phyloP scores from a whole-genome alignment of 306 rosid species.

The Cicer cuneatum region DNA sequence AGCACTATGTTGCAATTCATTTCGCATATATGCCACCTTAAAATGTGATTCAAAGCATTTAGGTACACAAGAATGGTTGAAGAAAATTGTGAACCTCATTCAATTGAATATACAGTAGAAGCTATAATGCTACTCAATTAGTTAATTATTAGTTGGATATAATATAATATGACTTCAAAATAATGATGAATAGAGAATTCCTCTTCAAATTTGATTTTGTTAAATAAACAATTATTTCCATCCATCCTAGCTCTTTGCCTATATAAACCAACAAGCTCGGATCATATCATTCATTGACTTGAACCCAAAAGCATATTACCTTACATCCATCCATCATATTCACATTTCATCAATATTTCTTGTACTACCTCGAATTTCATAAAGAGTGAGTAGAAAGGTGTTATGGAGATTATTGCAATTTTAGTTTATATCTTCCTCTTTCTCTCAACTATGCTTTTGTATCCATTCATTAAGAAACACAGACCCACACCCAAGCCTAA shows the following conservation, averaged over 20 bases:
- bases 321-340: constrained; percentile 5
- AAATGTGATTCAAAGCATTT: constrained; percentile 41
- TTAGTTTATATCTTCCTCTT: constrained; percentile 47
- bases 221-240: background rate
- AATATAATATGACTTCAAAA: background rate
- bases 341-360: background rate
- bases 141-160: constrained; percentile 8
- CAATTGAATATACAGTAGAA: constrained; percentile 15
- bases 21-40: constrained; percentile 5
- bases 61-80: background rate
- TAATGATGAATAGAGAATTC: background rate
- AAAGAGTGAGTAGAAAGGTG: background rate
- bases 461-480: constrained; percentile 44
- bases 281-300: background rate
- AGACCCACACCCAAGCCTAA: constrained; percentile 51
- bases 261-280: background rate
- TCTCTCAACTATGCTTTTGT: constrained; percentile 44
- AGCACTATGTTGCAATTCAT: too few relatives aligned
- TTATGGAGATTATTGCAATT: constrained; percentile 62
- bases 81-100: constrained; percentile 37
- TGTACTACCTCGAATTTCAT: background rate
- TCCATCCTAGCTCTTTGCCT: constrained; percentile 3
- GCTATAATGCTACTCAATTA: background rate
- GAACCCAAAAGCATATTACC: background rate
- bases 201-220: constrained; percentile 1